Base-by-base conservation (phyloP, 148 eudicot genomes). In the Chenopodium suecicum region DNA sequence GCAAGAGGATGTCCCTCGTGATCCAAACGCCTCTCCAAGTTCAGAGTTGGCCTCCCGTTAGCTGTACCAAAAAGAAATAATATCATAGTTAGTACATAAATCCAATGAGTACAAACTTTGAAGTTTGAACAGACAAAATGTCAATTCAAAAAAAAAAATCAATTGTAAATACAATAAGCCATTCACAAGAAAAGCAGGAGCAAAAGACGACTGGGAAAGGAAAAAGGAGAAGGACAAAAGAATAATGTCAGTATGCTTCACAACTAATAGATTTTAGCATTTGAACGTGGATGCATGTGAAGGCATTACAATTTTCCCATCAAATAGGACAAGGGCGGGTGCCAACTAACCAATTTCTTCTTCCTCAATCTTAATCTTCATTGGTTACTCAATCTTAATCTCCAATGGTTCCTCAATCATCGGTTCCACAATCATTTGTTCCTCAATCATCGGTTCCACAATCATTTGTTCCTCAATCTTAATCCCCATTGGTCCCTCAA, bases 1-100 rank as follows among this genome's bases (percentile, higher is more conserved):
- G 94, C 94, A 86, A 93, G 95, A 82, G 98, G 90, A 84, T 91
- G 95, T 74, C 94, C 98, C 34, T 93, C 95, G 74, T 93, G 95
- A 86, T 93, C 98, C 87, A 90, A 78, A 54, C 86, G 78, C 52
- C 90, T 86, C 84, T 93, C 98, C 73, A 93, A 83, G 73, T 93
- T 93, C 46, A 91, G 82, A 10, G 92, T 78, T 73, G 88, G 82
- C 81, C 92, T 89, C 58, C 86, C 92, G 86, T 88, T 87, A 80
- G 88, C 98, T 91, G 90, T 73, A 83, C 65, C 81, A 44, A 76
- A 70, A 37, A 23, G 32, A 81, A 71, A 62, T 50, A 62, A 56
- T 20, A 23, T 17, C 29, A 46, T n/a, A 70, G n/a, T 58, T 29
- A 80, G 68, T 46, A 32, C 12, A 41, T 41, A 78, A 73, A 60